Base-by-base conservation (phyloP, 441 rosid species). In the Euphorbia celastroides region DNA sequence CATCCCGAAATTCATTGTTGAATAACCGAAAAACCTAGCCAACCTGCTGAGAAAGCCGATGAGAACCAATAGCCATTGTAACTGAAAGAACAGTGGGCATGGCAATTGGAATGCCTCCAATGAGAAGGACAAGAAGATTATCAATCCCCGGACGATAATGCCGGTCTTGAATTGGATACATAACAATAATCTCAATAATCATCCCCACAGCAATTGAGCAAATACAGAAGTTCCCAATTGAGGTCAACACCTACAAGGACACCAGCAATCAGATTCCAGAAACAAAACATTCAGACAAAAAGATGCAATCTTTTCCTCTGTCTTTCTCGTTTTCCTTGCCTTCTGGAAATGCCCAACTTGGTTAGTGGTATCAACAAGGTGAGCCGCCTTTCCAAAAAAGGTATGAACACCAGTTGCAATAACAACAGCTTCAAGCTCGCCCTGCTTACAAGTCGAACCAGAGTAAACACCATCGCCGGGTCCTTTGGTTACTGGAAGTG, bases 291-390 rank as follows among this genome's bases (percentile, higher is more conserved):
- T 44, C 14, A n/a, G 66, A 46, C 8, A 63, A 72, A n/a, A 42
- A 34, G 38, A 3, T 34, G 38, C 38, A 34, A 34, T 3, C 38
- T 34, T 34, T 34, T 34, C 57, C 19, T 16, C n/a, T 26, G 17
- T 27, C 4, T 42, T 27, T 28, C 67, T 50, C 62, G 64, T 44
- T 59, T 55, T 23, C 65, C 83, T 79, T 77, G 64, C 98, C 91
- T 93, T 87, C 78, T 90, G 98, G 81, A 93, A 93, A 75, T 93
- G 98, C 32, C 98, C 98, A 70, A 93, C 98, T 82, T 90, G 96
- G 76, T 90, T 93, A 31, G 98, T 93, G 8, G 91, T 73, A 77
- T 93, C 98, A 67, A 93, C 98, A 64, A 93, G 93, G 79, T 90
- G 97, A 7, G 98, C 97, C 23, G 98, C 98, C 73, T 93, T 93